These are phyloP conservation scores for Hemileccinum rubropunctum DNA, from an alignment of 768 basidiomycete genomes.

Conservation along the genomic window DNA sequence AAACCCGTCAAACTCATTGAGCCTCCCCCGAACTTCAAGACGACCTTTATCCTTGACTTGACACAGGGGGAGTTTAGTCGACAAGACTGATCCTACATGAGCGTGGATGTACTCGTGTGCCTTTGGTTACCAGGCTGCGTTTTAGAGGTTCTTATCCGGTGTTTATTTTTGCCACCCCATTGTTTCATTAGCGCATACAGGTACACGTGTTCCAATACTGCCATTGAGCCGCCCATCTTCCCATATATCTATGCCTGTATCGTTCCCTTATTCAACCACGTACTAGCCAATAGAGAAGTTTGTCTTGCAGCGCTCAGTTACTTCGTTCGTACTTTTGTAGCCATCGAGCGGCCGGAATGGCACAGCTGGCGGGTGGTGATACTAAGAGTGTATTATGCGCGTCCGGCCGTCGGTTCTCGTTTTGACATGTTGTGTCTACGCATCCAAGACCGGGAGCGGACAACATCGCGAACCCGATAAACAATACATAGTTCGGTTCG, in stretches of 20 bases:
- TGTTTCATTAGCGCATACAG: constrained; percentile 19
- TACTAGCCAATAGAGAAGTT: background rate
- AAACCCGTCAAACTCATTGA: constrained; percentile 74
- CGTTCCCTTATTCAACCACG: background rate
- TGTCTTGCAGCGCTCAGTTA: no score
- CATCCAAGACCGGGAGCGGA: no score
- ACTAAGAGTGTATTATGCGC: no score
- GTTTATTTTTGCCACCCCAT: constrained; percentile 17
- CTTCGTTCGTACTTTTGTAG: no score
- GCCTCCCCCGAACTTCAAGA: constrained; percentile 69
- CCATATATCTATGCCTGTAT: constrained; percentile 1
- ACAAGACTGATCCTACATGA: constrained; percentile 42
- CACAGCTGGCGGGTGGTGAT: no score
- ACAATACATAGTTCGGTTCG: no score
- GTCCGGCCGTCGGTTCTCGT: no score
- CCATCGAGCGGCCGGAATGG: no score
- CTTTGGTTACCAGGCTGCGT: background rate
- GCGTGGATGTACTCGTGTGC: background rate
- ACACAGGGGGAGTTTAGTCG: constrained; percentile 82
- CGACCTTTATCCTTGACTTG: constrained; percentile 72
- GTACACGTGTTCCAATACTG: constrained; percentile 14
- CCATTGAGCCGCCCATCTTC: background rate
- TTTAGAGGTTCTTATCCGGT: constrained; percentile 19
- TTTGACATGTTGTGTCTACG: no score
- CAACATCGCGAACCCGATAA: no score